Evolutionary conservation across 2,329 filamentous ascomycete genomes (phyloP).

Genomic region (Xylariales sp.): DNA sequence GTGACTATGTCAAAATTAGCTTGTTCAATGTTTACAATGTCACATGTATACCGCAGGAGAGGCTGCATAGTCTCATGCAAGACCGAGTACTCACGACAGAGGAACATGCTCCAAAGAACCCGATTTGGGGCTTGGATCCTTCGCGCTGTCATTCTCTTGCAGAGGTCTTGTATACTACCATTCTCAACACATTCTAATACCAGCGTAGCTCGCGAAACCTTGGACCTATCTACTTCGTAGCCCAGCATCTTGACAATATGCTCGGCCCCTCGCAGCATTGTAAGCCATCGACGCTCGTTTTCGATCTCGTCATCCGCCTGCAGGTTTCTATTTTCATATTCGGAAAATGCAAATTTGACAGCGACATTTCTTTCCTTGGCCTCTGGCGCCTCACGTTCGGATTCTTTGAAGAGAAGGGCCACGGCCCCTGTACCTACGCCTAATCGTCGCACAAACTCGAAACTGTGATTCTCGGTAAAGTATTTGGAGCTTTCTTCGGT

Average conservation of each 20-base stretch:
- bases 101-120: slow-evolving; percentile 18
- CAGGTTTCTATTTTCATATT: slow-evolving; percentile 9
- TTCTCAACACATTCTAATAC: slow-evolving; percentile 17
- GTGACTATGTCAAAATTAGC: slow-evolving; percentile 3
- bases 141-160: slow-evolving; percentile 7
- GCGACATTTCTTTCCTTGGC: neutral
- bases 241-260: slow-evolving; percentile 8
- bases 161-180: slow-evolving; percentile 21
- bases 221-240: slow-evolving; percentile 7
- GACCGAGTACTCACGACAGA: slow-evolving; percentile 1
- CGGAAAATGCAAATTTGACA: slow-evolving; percentile 17
- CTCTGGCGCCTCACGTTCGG: neutral
- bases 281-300: slow-evolving; percentile 14
- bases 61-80: neutral
- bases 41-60: too few relatives aligned
- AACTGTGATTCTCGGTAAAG: neutral
- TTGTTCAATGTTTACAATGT: neutral
- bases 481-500: slow-evolving; percentile 4
- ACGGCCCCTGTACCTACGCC: slow-evolving; percentile 3
- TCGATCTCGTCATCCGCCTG: slow-evolving; percentile 14
- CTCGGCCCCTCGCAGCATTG: neutral
- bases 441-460: slow-evolving; percentile 7
- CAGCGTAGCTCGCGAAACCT: slow-evolving; percentile 9
- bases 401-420: slow-evolving; percentile 12
- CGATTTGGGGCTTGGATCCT: neutral